Conservation (phyloP, 2,329 filamentous ascomycete genomes). For the Herpotrichia juniperi region DNA sequence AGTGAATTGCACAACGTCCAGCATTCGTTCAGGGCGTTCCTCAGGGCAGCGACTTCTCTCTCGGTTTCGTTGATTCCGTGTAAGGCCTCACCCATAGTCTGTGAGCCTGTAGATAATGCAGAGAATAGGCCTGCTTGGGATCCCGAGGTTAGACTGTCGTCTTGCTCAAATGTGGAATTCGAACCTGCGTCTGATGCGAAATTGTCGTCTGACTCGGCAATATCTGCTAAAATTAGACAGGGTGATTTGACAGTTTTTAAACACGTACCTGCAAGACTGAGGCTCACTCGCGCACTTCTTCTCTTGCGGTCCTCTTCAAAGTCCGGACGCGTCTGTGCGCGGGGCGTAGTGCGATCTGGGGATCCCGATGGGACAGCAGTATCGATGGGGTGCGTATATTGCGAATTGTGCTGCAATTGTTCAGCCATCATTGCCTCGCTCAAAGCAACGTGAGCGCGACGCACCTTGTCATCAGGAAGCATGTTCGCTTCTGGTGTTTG, state of each 20-base stretch:
- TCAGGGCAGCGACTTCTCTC: conserved; percentile 71
- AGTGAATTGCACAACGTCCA: conserved; percentile 95
- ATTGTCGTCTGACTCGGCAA: conserved; percentile 52
- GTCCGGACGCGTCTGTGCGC: conserved; percentile 82
- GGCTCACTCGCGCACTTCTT: conserved; percentile 66
- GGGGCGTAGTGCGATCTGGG: conserved; percentile 74
- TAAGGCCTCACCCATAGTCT: conserved; percentile 58
- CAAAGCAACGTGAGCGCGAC: conserved; percentile 31
- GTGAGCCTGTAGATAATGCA: conserved; percentile 42
- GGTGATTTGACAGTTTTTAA: neutral
- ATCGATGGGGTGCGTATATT: conserved; percentile 74
- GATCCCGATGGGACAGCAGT: conserved; percentile 64
- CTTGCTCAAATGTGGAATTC: conserved; percentile 38
- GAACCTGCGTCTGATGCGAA: conserved; percentile 33
- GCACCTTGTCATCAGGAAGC: conserved; percentile 44
- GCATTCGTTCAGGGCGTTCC: conserved; percentile 80
- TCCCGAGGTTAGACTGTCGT: conserved; percentile 38
- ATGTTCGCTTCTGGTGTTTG: conserved; percentile 46
- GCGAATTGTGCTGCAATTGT: conserved; percentile 39
- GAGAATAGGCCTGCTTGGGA: conserved; percentile 34
- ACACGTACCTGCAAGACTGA: conserved; percentile 75
- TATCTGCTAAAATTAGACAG: conserved; percentile 46
- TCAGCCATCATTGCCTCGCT: conserved; percentile 31
- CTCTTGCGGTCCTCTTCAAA: conserved; percentile 63
- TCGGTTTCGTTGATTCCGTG: conserved; percentile 64